Evolutionary conservation across 2,329 filamentous ascomycete genomes (phyloP).

Genomic region (Malbranchea cinnamomea): DNA sequence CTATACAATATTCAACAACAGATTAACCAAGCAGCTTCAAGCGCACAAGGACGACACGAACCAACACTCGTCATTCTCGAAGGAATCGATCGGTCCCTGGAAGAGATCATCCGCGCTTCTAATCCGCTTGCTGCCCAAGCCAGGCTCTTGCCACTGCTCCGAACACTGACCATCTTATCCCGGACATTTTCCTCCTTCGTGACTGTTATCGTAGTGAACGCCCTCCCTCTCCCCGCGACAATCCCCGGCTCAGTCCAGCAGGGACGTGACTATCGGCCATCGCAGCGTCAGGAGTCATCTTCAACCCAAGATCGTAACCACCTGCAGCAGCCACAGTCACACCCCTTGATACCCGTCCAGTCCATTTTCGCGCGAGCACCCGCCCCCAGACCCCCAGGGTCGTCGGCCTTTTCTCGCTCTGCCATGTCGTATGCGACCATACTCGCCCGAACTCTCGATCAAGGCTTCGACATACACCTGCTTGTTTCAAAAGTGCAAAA

Average conservation of each 20-base stretch:
- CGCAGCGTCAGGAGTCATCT: background rate
- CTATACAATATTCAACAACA: slow-evolving; percentile 6
- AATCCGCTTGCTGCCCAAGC: slow-evolving; percentile 22
- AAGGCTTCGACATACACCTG: slow-evolving; percentile 26
- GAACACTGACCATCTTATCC: slow-evolving; percentile 20
- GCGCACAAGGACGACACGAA: slow-evolving; percentile 10
- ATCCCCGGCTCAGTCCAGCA: slow-evolving; percentile 1
- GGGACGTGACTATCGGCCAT: no score
- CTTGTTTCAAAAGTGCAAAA: slow-evolving; percentile 18
- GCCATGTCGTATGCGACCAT: slow-evolving; percentile 15
- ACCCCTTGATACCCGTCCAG: background rate
- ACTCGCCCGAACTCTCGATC: slow-evolving; percentile 22
- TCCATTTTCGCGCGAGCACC: slow-evolving; percentile 1
- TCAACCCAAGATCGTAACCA: background rate
- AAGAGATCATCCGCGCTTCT: slow-evolving; percentile 23
- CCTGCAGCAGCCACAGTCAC: background rate
- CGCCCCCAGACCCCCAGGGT: slow-evolving; percentile 1
- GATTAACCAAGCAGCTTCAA: background rate
- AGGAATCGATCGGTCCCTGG: slow-evolving; percentile 23
- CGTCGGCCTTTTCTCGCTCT: slow-evolving; percentile 6
- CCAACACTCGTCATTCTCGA: slow-evolving; percentile 20
- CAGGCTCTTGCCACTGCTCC: slow-evolving; percentile 17
- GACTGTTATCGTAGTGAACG: slow-evolving; percentile 24
- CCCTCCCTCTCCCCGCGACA: slow-evolving; percentile 14
- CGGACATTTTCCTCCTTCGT: slow-evolving; percentile 16